Evolutionary conservation across 2,329 filamentous ascomycete species (phyloP).

Genomic region (Xylariales sp.): DNA sequence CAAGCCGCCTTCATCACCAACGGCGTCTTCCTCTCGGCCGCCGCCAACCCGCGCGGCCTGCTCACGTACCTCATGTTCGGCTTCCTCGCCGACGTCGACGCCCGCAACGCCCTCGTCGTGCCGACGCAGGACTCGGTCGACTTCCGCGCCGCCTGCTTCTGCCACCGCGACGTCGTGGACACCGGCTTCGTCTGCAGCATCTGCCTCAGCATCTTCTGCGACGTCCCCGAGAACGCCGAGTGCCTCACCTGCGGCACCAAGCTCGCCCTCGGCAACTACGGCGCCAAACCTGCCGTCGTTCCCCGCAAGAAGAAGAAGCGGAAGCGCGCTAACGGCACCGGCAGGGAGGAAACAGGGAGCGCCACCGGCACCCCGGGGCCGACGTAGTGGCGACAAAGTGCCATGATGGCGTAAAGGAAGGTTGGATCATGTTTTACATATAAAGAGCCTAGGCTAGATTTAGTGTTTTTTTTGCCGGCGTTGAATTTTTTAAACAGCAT

Average conservation of each 20-base stretch:
- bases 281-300: conserved; percentile 80
- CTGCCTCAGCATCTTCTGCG: conserved; percentile 93
- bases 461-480: not conserved
- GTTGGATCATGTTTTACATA: not conserved
- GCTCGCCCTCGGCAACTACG: conserved; percentile 80
- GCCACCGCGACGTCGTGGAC: conserved; percentile 90
- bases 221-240: conserved; percentile 68
- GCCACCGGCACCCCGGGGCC: conserved; percentile 67
- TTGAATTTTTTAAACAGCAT: not conserved
- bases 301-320: conserved; percentile 78
- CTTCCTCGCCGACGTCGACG: conserved; percentile 75
- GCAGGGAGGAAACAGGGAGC: conserved; percentile 68
- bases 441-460: not conserved
- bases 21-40: conserved; percentile 64
- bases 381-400: not conserved
- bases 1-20: conserved; percentile 78
- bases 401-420: too few species aligned
- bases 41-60: conserved; percentile 73
- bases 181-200: conserved; percentile 96
- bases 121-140: conserved; percentile 90
- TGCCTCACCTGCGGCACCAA: conserved; percentile 88
- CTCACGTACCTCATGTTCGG: conserved; percentile 96
- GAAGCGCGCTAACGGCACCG: conserved; percentile 59
- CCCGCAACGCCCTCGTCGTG: conserved; percentile 73
- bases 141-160: conserved; percentile 98